Evolutionary conservation across 805 yeast species (phyloP).

Genomic region (Yarrowia alimentaria): DNA sequence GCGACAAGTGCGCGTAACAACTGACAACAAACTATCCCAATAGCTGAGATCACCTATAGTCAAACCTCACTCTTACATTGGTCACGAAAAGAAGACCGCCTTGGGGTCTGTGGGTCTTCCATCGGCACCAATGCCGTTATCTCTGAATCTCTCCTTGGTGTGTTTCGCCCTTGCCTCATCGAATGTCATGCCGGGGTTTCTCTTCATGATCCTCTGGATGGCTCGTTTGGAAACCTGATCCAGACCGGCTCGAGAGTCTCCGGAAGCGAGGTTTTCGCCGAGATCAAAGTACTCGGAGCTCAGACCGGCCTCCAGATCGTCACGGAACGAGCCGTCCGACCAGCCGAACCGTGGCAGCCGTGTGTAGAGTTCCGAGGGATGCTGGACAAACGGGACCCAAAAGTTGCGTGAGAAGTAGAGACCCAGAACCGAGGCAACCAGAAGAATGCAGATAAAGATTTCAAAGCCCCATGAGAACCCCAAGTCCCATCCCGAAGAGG

Average conservation of each 20-base stretch:
- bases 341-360: conserved; percentile 7
- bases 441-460: neutral
- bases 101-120: conserved; percentile 70
- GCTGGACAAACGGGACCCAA: conserved; percentile 19
- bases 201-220: conserved; percentile 55
- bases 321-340: conserved; percentile 38
- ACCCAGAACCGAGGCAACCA: neutral
- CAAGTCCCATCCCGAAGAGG: conserved; percentile 15
- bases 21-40: too few relatives aligned
- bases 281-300: conserved; percentile 60
- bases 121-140: conserved; percentile 58
- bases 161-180: conserved; percentile 67
- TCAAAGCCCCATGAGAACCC: conserved; percentile 19
- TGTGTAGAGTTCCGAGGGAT: conserved; percentile 12
- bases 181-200: conserved; percentile 48
- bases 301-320: conserved; percentile 59
- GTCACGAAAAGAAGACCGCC: conserved; percentile 47
- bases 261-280: conserved; percentile 44
- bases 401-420: conserved; percentile 1
- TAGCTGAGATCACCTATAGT: too few relatives aligned
- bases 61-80: too few relatives aligned
- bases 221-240: conserved; percentile 52
- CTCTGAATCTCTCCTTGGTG: conserved; percentile 47
- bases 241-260: conserved; percentile 63
- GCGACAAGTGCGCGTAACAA: too few relatives aligned